Conservation (phyloP, 352 stramenopile genomes). For the Pythium aphanidermatum region DNA sequence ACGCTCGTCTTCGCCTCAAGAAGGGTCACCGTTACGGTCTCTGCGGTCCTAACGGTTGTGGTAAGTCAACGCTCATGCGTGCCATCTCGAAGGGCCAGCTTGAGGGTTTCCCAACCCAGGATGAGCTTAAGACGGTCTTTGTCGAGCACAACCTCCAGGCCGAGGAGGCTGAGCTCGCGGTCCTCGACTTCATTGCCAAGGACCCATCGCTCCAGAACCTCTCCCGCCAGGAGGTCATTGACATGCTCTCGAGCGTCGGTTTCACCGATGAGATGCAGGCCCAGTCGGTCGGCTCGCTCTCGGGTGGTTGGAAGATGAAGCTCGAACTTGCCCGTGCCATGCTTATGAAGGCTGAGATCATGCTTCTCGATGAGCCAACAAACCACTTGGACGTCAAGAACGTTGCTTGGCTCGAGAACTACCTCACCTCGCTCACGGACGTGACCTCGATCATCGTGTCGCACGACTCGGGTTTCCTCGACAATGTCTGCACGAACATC, state of each 20-base stretch:
- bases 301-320: slow-evolving; percentile 96
- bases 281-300: slow-evolving; percentile 88
- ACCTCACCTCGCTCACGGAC: slow-evolving; percentile 82
- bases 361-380: slow-evolving; percentile 95
- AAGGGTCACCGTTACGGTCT: slow-evolving; percentile 92
- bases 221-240: slow-evolving; percentile 82
- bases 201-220: slow-evolving; percentile 91
- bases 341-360: slow-evolving; percentile 94
- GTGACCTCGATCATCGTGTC: slow-evolving; percentile 94
- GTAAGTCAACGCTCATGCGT: slow-evolving; percentile 97
- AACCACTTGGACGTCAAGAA: slow-evolving; percentile 94
- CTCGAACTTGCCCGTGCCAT: slow-evolving; percentile 92
- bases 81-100: slow-evolving; percentile 95
- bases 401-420: slow-evolving; percentile 91
- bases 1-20: slow-evolving; percentile 88
- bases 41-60: slow-evolving; percentile 89
- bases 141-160: slow-evolving; percentile 97
- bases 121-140: slow-evolving; percentile 95
- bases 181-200: slow-evolving; percentile 79
- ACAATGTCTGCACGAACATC: slow-evolving; percentile 97
- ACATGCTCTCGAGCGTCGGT: slow-evolving; percentile 89
- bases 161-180: slow-evolving; percentile 75
- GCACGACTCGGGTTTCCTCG: slow-evolving; percentile 96
- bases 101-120: slow-evolving; percentile 93
- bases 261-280: slow-evolving; percentile 94